Evolutionary conservation across 306 rosid genomes (phyloP).

Genomic region (Purshia tridentata): DNA sequence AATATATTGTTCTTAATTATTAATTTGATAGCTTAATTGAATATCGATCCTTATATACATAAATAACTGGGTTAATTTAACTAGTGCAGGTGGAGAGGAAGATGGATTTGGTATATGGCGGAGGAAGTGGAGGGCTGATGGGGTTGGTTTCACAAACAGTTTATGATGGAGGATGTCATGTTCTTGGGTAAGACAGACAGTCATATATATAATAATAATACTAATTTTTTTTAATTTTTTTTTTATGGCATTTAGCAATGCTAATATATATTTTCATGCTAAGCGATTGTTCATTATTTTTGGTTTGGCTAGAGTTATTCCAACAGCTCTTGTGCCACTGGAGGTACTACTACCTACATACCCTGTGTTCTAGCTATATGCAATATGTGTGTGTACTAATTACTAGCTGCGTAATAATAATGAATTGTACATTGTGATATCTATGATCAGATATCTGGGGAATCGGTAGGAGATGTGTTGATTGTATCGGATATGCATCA

Average conservation of each 20-base stretch:
- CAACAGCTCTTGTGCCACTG: slow-evolving; percentile 30
- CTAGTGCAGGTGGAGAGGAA: slow-evolving; percentile 30
- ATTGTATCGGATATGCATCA: slow-evolving; percentile 36
- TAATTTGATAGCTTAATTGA: too few relatives aligned
- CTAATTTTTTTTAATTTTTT: too few relatives aligned
- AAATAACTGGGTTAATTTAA: background rate
- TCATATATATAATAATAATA: too few relatives aligned
- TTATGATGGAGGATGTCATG: slow-evolving; percentile 32
- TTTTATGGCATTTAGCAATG: too few relatives aligned
- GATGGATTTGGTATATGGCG: slow-evolving; percentile 33
- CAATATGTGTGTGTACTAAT: too few relatives aligned
- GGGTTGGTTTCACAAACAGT: slow-evolving; percentile 31
- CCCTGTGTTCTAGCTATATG: background rate
- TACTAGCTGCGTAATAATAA: too few relatives aligned
- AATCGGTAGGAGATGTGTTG: slow-evolving; percentile 28
- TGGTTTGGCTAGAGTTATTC: slow-evolving; percentile 27
- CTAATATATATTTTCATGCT: too few relatives aligned
- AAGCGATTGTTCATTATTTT: background rate
- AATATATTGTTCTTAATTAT: too few relatives aligned
- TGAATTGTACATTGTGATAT: background rate
- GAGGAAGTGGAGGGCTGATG: slow-evolving; percentile 33
- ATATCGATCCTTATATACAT: too few relatives aligned
- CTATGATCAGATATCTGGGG: slow-evolving; percentile 27
- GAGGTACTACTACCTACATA: slow-evolving; percentile 4
- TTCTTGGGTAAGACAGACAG: slow-evolving; percentile 27